Base-by-base conservation (phyloP, 1,139 yeast species). In the Blastobotrys proliferans region DNA sequence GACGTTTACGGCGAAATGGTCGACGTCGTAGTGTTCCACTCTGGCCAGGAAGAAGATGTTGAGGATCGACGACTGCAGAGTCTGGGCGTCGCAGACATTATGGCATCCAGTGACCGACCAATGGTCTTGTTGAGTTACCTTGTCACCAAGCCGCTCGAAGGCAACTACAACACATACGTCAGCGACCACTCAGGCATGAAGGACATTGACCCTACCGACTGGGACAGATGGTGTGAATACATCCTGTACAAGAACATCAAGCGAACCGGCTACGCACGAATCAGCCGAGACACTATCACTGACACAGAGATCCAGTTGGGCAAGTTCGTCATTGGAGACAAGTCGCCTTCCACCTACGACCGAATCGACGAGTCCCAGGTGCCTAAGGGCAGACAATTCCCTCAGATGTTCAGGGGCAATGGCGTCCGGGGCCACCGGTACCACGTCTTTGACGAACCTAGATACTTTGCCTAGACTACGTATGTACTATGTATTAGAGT, bases 181-280 rank as follows among this genome's bases (percentile, higher is more conserved):
- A 81, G 95, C 56, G 83, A 83, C 42, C 66, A 70, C 53, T 81
- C 94, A 1, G 83, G 95, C 36, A 86, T 92, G 92, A 78, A 81
- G 55, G 98, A 92, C 63, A 88, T 92, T 53, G 98, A 92, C 61
- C 82, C 90, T 41, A 72, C 83, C 9, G 98, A 92, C 62, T 86
- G 94, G 83, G 98, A 92, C 61, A 78, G 98, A 68, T 92, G 98
- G 98, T 92, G 98, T 68, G 95, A 92, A 67, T 92, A 92, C 66
- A 88, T 92, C 50, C 69, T 92, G 53, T 92, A 83, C 74, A 84
- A 92, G 63, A 82, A 83, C 48, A 69, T 92, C 65, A 83, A 79
- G 63, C 83, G 96, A 64, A 79, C 85, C 2, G 97, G 95, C 1
- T 92, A 92, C 62, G 97, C 97, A 1, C 79, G 98, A 63, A 83